Percentiles rank a stretch among this genome's conserved stretches.
phyloP scores from a whole-genome alignment of 345 rosid species.

The Aquilaria malaccensis region DNA sequence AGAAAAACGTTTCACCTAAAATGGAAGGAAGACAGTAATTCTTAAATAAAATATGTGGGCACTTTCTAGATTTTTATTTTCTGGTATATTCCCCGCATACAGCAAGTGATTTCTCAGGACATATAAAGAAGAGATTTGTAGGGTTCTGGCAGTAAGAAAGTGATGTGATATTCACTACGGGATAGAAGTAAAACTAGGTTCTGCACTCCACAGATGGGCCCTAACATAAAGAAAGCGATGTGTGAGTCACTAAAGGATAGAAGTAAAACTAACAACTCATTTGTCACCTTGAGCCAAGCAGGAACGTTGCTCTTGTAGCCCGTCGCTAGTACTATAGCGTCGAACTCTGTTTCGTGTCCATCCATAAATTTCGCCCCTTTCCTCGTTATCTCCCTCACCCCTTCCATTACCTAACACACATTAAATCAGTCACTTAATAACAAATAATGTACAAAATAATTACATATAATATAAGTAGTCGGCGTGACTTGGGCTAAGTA shows the following conservation, averaged over 20 bases:
- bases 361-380: constrained; percentile 68
- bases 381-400: constrained; percentile 65
- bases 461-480: background rate
- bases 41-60: too few relatives aligned
- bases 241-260: constrained; percentile 33
- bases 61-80: too few relatives aligned
- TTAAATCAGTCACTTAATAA: constrained; percentile 6
- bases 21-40: too few relatives aligned
- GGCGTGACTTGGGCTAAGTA: constrained; percentile 11
- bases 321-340: constrained; percentile 79
- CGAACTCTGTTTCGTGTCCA: constrained; percentile 69
- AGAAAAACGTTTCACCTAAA: too few relatives aligned
- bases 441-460: background rate
- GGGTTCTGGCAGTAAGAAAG: constrained; percentile 27
- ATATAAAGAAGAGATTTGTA: constrained; percentile 28
- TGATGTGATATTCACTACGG: constrained; percentile 31
- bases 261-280: constrained; percentile 23
- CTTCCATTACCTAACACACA: constrained; percentile 47
- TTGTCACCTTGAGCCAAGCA: constrained; percentile 77
- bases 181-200: constrained; percentile 27
- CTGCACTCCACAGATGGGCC: constrained; percentile 21
- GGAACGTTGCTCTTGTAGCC: constrained; percentile 93
- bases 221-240: constrained; percentile 30
- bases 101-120: too few relatives aligned
- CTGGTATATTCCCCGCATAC: too few relatives aligned